These are phyloP conservation scores for Malus sylvestris DNA, from an alignment of 306 rosid genomes.

Conservation along the genomic window DNA sequence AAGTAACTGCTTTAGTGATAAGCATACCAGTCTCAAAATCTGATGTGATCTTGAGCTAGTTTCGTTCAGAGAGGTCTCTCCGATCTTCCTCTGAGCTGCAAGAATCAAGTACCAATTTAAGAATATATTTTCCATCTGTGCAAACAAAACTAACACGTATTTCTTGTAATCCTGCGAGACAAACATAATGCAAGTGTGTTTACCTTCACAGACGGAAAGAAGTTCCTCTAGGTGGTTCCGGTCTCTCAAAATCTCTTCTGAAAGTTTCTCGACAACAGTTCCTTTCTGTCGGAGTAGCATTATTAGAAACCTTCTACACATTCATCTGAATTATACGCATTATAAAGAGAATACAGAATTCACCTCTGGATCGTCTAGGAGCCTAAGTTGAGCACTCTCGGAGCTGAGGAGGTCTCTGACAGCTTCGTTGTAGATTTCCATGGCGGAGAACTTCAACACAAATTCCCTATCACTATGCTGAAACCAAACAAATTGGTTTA, in stretches of 20 bases:
- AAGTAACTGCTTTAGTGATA: neutral
- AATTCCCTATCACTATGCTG: conserved; percentile 69
- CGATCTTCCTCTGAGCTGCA: conserved; percentile 81
- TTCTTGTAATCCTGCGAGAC: neutral
- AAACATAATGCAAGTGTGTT: neutral
- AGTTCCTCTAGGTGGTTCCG: conserved; percentile 53
- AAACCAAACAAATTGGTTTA: conserved; percentile 15
- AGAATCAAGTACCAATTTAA: neutral
- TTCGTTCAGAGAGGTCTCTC: conserved; percentile 90
- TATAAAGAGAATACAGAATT: neutral
- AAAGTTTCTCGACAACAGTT: conserved; percentile 69
- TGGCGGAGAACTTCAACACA: conserved; percentile 75
- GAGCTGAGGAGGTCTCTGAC: conserved; percentile 71
- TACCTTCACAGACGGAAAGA: conserved; percentile 68
- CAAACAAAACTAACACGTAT: conserved; percentile 11
- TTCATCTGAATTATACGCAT: conserved; percentile 5
- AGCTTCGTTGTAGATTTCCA: conserved; percentile 90
- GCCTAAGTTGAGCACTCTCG: conserved; percentile 50
- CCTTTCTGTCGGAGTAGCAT: conserved; percentile 54
- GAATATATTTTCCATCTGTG: neutral
- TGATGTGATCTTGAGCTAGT: conserved; percentile 96
- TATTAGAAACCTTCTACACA: neutral
- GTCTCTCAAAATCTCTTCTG: conserved; percentile 60
- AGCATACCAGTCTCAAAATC: conserved; percentile 75
- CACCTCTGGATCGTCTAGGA: conserved; percentile 97